Percentiles rank a stretch among this genome's conserved stretches.
phyloP scores from a whole-genome alignment of 768 basidiomycete genomes.

The Trametes punicea region DNA sequence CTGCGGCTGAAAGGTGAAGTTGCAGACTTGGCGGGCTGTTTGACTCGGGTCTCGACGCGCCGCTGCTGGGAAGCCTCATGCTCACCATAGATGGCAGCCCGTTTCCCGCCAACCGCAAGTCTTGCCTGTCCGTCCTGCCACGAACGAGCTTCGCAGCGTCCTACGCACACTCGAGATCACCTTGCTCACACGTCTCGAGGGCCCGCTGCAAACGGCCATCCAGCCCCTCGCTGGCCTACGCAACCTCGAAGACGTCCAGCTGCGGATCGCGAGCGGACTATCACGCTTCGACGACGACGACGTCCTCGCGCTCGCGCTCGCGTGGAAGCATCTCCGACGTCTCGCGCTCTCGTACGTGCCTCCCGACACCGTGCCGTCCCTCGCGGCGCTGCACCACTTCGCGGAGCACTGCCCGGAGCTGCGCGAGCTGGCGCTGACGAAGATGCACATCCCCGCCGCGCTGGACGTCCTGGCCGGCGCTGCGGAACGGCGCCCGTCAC shows the following conservation, averaged over 20 bases:
- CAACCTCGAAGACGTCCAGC: background rate
- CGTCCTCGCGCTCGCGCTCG: constrained; percentile 1
- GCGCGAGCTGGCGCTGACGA: constrained; percentile 2
- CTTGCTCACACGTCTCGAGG: background rate
- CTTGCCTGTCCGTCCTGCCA: background rate
- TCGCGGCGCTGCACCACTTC: constrained; percentile 6
- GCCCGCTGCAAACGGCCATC: too few relatives aligned
- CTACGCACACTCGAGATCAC: background rate
- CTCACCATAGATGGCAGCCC: background rate
- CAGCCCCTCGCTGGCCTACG: background rate
- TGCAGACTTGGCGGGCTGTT: background rate
- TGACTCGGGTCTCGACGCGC: background rate
- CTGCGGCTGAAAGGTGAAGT: background rate
- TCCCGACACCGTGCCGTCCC: background rate
- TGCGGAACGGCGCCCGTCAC: background rate
- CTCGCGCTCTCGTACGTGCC: constrained; percentile 2
- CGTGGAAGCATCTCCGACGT: background rate
- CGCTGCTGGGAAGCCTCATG: background rate
- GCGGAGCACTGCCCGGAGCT: constrained; percentile 7
- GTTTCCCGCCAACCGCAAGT: background rate
- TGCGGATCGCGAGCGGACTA: background rate
- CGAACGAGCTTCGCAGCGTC: background rate
- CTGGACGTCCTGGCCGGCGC: background rate
- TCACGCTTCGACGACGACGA: background rate
- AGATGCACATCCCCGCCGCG: background rate